phyloP scores from a whole-genome alignment of 768 basidiomycete genomes.

The Tricholoma sp. region DNA sequence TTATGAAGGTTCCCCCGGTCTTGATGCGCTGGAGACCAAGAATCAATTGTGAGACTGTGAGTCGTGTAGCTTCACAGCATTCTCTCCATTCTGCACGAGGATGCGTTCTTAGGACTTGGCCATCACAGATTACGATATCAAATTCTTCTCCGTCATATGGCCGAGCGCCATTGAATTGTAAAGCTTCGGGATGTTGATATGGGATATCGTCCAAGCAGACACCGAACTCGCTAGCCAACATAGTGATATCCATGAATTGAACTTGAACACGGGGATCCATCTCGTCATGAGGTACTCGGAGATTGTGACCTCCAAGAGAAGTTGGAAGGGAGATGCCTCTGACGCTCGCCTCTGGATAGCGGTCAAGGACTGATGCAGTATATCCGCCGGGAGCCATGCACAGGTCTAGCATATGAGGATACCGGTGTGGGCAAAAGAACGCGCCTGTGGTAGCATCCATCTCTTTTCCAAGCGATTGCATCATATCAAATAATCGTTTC shows the following conservation, averaged over 20 bases:
- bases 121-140: neutral
- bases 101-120: neutral
- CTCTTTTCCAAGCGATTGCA: neutral
- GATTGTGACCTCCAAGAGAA: neutral
- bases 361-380: neutral
- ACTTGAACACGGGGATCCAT: neutral
- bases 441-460: neutral
- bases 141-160: neutral
- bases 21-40: neutral
- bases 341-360: neutral
- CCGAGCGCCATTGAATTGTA: neutral
- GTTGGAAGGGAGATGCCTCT: neutral
- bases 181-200: neutral
- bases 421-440: neutral
- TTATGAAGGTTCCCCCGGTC: neutral
- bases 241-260: neutral
- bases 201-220: neutral
- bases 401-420: neutral
- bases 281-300: neutral
- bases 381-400: neutral
- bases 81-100: neutral
- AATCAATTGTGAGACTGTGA: neutral
- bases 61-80: neutral
- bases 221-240: neutral
- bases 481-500: neutral